These are phyloP conservation scores for Taxawa tesnikishii DNA, from an alignment of 2,329 filamentous ascomycete genomes.

Conservation along the genomic window DNA sequence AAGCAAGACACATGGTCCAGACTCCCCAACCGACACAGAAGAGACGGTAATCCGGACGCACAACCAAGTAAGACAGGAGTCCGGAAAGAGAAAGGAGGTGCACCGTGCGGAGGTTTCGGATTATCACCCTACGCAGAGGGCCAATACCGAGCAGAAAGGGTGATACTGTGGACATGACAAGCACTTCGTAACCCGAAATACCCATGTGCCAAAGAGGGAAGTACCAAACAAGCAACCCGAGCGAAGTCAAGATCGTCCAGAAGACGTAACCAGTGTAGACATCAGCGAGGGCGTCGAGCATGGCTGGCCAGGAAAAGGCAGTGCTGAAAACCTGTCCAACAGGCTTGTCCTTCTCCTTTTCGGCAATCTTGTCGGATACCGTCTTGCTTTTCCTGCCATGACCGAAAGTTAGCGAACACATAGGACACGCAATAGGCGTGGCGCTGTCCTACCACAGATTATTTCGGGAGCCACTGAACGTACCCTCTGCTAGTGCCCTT, in stretches of 20 bases:
- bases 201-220: slow-evolving; percentile 99
- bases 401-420: slow-evolving; percentile 13
- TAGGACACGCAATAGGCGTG: slow-evolving; percentile 1
- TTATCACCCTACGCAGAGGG: slow-evolving; percentile 53
- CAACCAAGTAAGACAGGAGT: slow-evolving; percentile 65
- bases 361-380: slow-evolving; percentile 19
- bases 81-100: slow-evolving; percentile 77
- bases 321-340: slow-evolving; percentile 57
- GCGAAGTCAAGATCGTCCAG: slow-evolving; percentile 85
- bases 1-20: slow-evolving; percentile 67
- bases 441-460: slow-evolving; percentile 30
- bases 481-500: slow-evolving; percentile 95
- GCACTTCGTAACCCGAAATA: slow-evolving; percentile 86
- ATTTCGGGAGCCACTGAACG: slow-evolving; percentile 89
- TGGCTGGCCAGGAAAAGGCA: slow-evolving; percentile 60
- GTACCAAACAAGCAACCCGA: slow-evolving; percentile 87
- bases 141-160: slow-evolving; percentile 66
- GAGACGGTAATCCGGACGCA: slow-evolving; percentile 61
- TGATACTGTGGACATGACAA: slow-evolving; percentile 74
- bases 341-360: slow-evolving; percentile 52
- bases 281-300: slow-evolving; percentile 73
- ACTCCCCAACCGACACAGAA: slow-evolving; percentile 74
- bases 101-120: slow-evolving; percentile 51
- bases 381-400: slow-evolving; percentile 33
- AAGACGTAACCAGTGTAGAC: slow-evolving; percentile 93